phyloP scores from a whole-genome alignment of 192 early-diverging fungal genomes.

The Mortierella claussenii region DNA sequence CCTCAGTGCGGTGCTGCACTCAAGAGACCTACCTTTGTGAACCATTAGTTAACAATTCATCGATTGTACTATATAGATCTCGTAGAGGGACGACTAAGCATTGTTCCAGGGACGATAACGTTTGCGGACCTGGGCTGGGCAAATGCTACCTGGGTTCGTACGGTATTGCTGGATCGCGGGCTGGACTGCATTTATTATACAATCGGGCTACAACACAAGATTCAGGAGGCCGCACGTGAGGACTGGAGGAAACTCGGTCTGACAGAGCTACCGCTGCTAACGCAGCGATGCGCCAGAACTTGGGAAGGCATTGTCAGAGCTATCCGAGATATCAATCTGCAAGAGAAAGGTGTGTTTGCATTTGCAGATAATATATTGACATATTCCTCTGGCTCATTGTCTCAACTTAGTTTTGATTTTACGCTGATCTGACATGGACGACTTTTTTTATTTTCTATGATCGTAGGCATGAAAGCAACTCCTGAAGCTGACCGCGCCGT shows the following conservation, averaged over 20 bases:
- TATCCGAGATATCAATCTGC: constrained; percentile 23
- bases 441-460: not conserved
- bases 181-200: constrained; percentile 19
- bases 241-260: constrained; percentile 21
- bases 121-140: constrained; percentile 23
- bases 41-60: no score
- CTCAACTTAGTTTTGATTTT: no score
- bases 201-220: constrained; percentile 22
- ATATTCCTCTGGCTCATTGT: no score
- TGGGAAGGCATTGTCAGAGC: constrained; percentile 35
- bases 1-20: no score
- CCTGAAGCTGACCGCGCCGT: constrained; percentile 16
- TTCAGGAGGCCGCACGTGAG: constrained; percentile 13
- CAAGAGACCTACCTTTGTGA: no score
- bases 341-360: constrained; percentile 30
- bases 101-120: constrained; percentile 38
- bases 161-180: constrained; percentile 19
- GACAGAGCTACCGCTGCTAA: constrained; percentile 24
- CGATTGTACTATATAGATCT: constrained; percentile 16
- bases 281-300: constrained; percentile 11
- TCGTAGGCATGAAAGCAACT: constrained; percentile 28
- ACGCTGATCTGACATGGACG: no score
- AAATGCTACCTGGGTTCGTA: constrained; percentile 26
- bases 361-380: no score
- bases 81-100: constrained; percentile 20